Percentiles rank a stretch among this genome's conserved stretches.
Conservation (phyloP, 179 eudicot species). For the Carnegiea gigantea region DNA sequence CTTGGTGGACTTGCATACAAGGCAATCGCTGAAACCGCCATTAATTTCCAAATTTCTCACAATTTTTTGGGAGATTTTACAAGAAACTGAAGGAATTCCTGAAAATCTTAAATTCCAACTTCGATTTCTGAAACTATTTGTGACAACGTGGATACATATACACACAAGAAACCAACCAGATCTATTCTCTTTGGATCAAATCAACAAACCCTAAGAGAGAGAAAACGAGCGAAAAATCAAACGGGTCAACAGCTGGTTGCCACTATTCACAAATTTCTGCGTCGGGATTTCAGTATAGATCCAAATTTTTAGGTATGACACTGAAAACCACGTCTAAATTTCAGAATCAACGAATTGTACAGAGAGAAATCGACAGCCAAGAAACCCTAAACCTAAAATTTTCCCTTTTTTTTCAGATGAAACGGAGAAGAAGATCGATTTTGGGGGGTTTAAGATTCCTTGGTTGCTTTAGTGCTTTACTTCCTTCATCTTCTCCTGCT, state of each 20-base stretch:
- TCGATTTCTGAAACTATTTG: neutral
- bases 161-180: neutral
- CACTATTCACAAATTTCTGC: neutral
- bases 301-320: neutral
- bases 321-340: neutral
- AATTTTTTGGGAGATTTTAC: neutral
- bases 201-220: neutral
- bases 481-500: neutral
- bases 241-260: neutral
- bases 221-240: neutral
- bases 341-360: neutral
- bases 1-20: slow-evolving; percentile 72
- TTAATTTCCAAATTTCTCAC: neutral
- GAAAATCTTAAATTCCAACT: neutral
- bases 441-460: neutral
- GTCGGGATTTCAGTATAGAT: neutral
- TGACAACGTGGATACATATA: neutral
- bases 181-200: neutral
- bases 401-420: neutral
- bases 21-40: slow-evolving; percentile 69
- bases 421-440: neutral
- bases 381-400: neutral
- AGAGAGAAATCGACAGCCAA: neutral
- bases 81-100: neutral
- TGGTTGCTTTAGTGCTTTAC: neutral